A percentile compares a stretch with the other conserved stretches of the same genome.
Evolutionary conservation across 164 flowering plant genomes (phyloP).

Genomic region (Magnolia kwangsiensis): DNA sequence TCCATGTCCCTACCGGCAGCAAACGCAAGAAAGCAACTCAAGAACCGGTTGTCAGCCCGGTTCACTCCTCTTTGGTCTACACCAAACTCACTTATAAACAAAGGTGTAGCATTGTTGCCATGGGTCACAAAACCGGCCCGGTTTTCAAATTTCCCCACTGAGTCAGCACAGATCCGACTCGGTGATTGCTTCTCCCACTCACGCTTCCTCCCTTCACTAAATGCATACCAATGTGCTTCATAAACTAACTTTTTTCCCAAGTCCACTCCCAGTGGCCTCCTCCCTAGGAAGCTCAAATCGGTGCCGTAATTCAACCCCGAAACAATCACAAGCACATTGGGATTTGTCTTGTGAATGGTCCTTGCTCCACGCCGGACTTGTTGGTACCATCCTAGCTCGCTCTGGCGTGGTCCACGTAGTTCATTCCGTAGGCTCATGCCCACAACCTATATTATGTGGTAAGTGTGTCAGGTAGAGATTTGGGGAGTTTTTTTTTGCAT

Average conservation of each 20-base stretch:
- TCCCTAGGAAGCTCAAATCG: slow-evolving; percentile 30
- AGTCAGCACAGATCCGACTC: slow-evolving; percentile 17
- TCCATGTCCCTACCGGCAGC: slow-evolving; percentile 40
- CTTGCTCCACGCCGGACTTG: slow-evolving; percentile 28
- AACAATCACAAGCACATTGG: slow-evolving; percentile 37
- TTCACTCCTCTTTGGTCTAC: slow-evolving; percentile 34
- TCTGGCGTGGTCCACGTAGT: slow-evolving; percentile 36
- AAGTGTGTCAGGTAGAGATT: too few species aligned
- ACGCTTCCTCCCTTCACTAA: slow-evolving; percentile 9
- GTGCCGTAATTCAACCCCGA: slow-evolving; percentile 41
- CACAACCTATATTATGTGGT: slow-evolving; percentile 26
- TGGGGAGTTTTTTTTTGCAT: too few species aligned
- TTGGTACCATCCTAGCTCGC: slow-evolving; percentile 25
- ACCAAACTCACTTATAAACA: slow-evolving; percentile 58
- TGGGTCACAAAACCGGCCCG: slow-evolving; percentile 24
- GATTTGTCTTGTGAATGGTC: slow-evolving; percentile 33
- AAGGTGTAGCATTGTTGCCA: slow-evolving; percentile 24
- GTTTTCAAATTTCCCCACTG: slow-evolving; percentile 7
- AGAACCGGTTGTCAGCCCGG: slow-evolving; percentile 33
- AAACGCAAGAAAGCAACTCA: slow-evolving; percentile 37
- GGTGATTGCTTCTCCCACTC: slow-evolving; percentile 28
- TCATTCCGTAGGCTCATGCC: slow-evolving; percentile 53
- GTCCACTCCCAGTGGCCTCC: slow-evolving; percentile 10
- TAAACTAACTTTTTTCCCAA: slow-evolving; percentile 36
- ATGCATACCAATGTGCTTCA: slow-evolving; percentile 53